A percentile compares a stretch with the other conserved stretches of the same genome.
Evolutionary conservation across 1,139 yeast genomes (phyloP).

Genomic region (Yamadazyma oceani): DNA sequence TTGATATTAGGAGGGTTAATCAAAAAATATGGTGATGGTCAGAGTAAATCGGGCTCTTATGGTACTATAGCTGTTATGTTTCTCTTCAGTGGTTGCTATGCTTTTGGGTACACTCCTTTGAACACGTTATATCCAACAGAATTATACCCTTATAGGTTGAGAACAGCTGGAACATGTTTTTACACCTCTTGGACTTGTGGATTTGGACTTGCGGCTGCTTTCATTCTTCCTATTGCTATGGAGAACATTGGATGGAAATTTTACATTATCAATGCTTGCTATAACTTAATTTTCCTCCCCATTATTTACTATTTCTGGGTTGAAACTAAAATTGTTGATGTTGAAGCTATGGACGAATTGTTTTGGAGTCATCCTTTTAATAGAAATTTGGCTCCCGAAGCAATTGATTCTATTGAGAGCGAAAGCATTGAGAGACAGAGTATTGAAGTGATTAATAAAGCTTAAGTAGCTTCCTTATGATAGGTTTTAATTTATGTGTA

Average conservation of each 20-base stretch:
- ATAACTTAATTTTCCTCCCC: constrained; percentile 14
- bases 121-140: constrained; percentile 15
- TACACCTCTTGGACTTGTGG: constrained; percentile 8
- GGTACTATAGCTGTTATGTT: constrained; percentile 18
- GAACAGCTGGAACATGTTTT: constrained; percentile 12
- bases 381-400: background rate
- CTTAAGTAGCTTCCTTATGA: too few species aligned
- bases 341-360: constrained; percentile 7
- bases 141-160: constrained; percentile 13
- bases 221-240: constrained; percentile 17
- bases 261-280: constrained; percentile 15
- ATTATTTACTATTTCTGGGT: constrained; percentile 15
- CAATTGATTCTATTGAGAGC: constrained; percentile 1
- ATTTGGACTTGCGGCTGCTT: constrained; percentile 14
- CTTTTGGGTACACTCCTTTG: constrained; percentile 17
- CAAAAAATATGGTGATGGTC: constrained; percentile 16
- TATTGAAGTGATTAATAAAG: background rate
- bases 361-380: constrained; percentile 9
- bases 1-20: constrained; percentile 16
- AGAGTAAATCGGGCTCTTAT: constrained; percentile 13
- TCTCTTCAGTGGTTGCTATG: constrained; percentile 17
- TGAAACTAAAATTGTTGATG: constrained; percentile 15
- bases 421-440: background rate
- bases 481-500: too few species aligned
- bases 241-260: constrained; percentile 13